A percentile compares a stretch with the other conserved stretches of the same genome.
phyloP scores from a whole-genome alignment of 23 red algal genomes.

The Chondrus crispus region DNA sequence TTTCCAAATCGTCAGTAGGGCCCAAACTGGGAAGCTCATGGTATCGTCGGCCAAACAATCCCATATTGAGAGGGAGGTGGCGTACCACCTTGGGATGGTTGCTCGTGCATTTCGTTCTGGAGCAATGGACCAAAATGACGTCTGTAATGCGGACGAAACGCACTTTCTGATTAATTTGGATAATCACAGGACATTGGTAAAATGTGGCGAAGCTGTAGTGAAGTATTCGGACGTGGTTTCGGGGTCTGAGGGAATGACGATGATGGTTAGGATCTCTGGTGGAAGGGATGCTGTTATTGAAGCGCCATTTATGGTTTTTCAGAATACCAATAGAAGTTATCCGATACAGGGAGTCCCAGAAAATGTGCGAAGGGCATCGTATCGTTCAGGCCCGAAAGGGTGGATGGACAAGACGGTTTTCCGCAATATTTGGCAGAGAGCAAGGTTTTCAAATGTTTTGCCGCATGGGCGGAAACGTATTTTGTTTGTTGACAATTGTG shows the following conservation, averaged over 20 bases:
- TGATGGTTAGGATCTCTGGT: not conserved
- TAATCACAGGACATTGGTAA: not conserved
- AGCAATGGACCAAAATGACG: not conserved
- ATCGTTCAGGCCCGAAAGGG: not conserved
- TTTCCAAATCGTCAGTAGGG: not conserved
- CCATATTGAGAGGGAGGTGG: slow-evolving; percentile 16
- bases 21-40: slow-evolving; percentile 20
- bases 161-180: slow-evolving; percentile 29
- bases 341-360: slow-evolving; percentile 1
- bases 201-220: not conserved
- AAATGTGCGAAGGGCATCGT: not conserved
- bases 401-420: not conserved
- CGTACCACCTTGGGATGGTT: not conserved
- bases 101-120: not conserved
- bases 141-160: slow-evolving; percentile 9
- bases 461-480: slow-evolving; percentile 4
- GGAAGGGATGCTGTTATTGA: not conserved
- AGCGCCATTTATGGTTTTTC: not conserved
- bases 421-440: not conserved
- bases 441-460: not conserved
- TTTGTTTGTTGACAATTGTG: not conserved
- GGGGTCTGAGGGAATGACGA: not conserved
- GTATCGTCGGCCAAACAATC: not conserved
- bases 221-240: not conserved
- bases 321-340: not conserved